phyloP scores from a whole-genome alignment of 345 rosid genomes.

The Odontarrhena argentea region DNA sequence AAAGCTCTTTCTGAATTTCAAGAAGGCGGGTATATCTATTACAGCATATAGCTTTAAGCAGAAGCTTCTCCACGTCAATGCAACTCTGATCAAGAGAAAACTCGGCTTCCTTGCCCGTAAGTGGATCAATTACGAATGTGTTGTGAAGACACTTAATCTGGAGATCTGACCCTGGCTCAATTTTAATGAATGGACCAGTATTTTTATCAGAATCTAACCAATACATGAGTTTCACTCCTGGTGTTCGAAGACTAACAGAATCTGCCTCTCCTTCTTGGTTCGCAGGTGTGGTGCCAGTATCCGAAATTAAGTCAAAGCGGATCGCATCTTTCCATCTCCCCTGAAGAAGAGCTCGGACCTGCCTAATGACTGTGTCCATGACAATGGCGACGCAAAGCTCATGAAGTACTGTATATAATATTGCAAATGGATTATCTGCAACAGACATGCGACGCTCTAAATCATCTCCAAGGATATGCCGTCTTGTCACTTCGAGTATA shows the following conservation, averaged over 20 bases:
- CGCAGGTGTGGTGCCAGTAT: slow-evolving; percentile 55
- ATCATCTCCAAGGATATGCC: slow-evolving; percentile 91
- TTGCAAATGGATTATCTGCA: slow-evolving; percentile 78
- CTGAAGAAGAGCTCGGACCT: slow-evolving; percentile 78
- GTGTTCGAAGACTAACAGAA: slow-evolving; percentile 70
- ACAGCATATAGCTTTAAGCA: slow-evolving; percentile 85
- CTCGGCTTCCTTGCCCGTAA: slow-evolving; percentile 78
- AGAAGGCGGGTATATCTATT: slow-evolving; percentile 88
- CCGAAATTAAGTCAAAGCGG: slow-evolving; percentile 80
- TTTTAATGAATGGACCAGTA: slow-evolving; percentile 71
- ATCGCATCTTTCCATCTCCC: slow-evolving; percentile 99
- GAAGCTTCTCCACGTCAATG: slow-evolving; percentile 88
- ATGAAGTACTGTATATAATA: slow-evolving; percentile 79
- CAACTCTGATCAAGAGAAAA: slow-evolving; percentile 80
- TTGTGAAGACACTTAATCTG: slow-evolving; percentile 80
- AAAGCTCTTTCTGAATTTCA: slow-evolving; percentile 89
- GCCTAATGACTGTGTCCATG: slow-evolving; percentile 97
- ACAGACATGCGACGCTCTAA: slow-evolving; percentile 94
- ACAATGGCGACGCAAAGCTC: slow-evolving; percentile 85
- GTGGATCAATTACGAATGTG: slow-evolving; percentile 83
- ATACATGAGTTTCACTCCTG: slow-evolving; percentile 83
- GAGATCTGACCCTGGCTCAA: slow-evolving; percentile 85
- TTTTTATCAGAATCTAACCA: slow-evolving; percentile 84
- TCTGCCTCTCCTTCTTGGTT: slow-evolving; percentile 89
- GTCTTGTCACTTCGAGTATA: slow-evolving; percentile 69